These are phyloP conservation scores for Tulasnella sp. DNA, from an alignment of 768 basidiomycete genomes.

Conservation along the genomic window DNA sequence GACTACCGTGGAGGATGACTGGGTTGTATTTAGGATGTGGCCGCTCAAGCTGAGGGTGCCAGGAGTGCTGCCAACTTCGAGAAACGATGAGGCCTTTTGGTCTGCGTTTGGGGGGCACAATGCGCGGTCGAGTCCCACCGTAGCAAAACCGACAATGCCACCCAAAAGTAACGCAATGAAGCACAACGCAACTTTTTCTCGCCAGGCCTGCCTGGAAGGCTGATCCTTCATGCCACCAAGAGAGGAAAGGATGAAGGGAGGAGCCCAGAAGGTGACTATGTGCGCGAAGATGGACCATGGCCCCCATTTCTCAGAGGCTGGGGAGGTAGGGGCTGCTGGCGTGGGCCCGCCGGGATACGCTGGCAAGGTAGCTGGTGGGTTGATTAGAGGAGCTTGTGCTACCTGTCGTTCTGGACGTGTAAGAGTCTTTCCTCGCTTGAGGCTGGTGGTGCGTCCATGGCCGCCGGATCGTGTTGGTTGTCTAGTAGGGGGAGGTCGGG, in stretches of 20 bases:
- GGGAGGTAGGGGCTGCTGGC: slow-evolving; percentile 33
- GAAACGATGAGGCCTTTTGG: slow-evolving; percentile 38
- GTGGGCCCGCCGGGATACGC: slow-evolving; percentile 34
- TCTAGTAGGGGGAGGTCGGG: slow-evolving; percentile 42
- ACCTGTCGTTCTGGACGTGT: slow-evolving; percentile 93
- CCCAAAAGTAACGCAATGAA: slow-evolving; percentile 77
- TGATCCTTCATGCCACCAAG: slow-evolving; percentile 76
- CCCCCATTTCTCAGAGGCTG: slow-evolving; percentile 33
- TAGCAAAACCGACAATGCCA: slow-evolving; percentile 75
- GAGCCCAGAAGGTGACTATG: slow-evolving; percentile 86
- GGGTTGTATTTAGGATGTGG: slow-evolving; percentile 62
- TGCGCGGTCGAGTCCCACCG: slow-evolving; percentile 87
- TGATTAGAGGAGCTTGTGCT: slow-evolving; percentile 89
- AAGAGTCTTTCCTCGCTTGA: slow-evolving; percentile 89
- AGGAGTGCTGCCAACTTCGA: slow-evolving; percentile 44
- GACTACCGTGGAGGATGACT: slow-evolving; percentile 43
- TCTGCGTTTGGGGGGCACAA: slow-evolving; percentile 63
- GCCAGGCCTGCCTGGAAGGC: slow-evolving; percentile 81
- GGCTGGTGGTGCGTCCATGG: slow-evolving; percentile 36
- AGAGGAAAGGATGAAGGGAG: slow-evolving; percentile 60
- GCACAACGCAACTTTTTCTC: slow-evolving; percentile 93
- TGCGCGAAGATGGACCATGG: slow-evolving; percentile 78
- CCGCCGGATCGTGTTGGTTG: slow-evolving; percentile 33
- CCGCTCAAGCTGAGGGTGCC: slow-evolving; percentile 75
- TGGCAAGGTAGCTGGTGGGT: slow-evolving; percentile 46